Conservation (phyloP, 2,329 filamentous ascomycete species). For the Cercospora sojina region DNA sequence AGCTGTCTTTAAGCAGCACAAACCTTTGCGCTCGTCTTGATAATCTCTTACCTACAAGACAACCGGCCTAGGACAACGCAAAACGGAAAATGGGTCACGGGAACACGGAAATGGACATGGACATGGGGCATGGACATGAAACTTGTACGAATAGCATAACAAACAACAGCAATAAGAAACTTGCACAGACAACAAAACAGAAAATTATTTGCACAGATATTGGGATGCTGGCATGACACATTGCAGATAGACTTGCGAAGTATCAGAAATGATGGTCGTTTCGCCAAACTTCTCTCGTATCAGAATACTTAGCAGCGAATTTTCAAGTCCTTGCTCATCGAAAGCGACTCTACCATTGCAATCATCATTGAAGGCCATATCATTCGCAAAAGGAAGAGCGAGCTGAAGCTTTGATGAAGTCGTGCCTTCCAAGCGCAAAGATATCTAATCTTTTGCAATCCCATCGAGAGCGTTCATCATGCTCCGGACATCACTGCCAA, state of each 20-base stretch:
- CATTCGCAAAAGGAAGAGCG: too few species aligned
- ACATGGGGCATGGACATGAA: not conserved
- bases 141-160: not conserved
- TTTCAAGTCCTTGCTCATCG: too few species aligned
- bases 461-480: not conserved
- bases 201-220: not conserved
- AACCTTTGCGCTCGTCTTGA: not conserved
- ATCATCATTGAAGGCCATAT: too few species aligned
- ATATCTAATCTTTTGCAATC: not conserved
- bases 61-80: not conserved
- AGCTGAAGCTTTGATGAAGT: not conserved
- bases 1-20: not conserved
- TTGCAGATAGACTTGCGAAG: not conserved
- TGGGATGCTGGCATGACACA: not conserved
- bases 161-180: not conserved
- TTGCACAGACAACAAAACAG: not conserved
- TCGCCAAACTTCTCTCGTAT: too few species aligned
- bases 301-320: too few species aligned
- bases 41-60: not conserved
- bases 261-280: not conserved
- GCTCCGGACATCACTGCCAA: not conserved
- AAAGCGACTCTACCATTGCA: too few species aligned
- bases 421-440: not conserved
- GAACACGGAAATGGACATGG: not conserved
- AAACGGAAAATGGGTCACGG: not conserved